phyloP scores from a whole-genome alignment of 1,284 basidiomycete genomes.

The Garcileccinum viscosum region DNA sequence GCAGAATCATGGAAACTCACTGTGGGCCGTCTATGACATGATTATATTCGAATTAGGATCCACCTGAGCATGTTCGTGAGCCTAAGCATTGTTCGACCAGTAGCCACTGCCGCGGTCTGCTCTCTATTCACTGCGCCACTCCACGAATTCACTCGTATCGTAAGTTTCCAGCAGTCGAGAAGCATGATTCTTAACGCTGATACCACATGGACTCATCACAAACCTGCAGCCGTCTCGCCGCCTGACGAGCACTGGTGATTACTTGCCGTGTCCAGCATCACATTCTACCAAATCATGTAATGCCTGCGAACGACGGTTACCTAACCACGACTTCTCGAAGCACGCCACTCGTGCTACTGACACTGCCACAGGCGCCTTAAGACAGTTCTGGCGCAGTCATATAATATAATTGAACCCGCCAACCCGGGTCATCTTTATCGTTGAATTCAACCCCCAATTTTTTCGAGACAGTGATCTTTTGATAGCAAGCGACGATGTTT shows the following conservation, averaged over 20 bases:
- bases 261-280: not conserved
- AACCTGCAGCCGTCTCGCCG: not conserved
- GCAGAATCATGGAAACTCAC: not conserved
- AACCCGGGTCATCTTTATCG: not conserved
- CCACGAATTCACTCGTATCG: not conserved
- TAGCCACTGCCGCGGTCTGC: not conserved
- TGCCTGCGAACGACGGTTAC: not conserved
- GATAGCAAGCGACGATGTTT: too few relatives aligned
- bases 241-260: not conserved
- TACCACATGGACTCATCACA: not conserved
- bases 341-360: not conserved
- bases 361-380: not conserved
- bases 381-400: not conserved
- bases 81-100: not conserved
- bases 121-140: not conserved
- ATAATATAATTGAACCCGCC: not conserved
- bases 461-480: not conserved
- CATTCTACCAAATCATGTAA: too few relatives aligned
- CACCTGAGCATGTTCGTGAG: not conserved
- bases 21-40: too few relatives aligned
- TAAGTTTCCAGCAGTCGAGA: not conserved
- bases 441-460: not conserved
- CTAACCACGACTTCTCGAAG: not conserved
- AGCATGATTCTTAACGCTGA: not conserved
- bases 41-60: not conserved